These are phyloP conservation scores for Cynara cardunculus DNA, from an alignment of 129 eudicot species.

Conservation along the genomic window DNA sequence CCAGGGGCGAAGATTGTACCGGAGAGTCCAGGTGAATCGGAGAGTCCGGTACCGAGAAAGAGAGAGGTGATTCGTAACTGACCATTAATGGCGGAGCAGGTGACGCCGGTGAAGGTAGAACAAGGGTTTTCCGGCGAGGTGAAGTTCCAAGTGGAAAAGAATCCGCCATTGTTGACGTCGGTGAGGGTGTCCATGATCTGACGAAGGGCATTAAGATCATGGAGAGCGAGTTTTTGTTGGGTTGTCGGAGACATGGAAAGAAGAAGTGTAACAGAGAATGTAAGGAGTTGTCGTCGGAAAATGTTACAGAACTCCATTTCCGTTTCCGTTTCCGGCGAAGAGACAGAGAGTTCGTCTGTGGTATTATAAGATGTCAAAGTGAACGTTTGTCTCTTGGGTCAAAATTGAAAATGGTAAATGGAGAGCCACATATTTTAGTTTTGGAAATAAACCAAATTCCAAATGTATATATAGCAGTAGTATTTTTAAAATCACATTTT, in stretches of 20 bases:
- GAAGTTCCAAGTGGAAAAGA: slow-evolving; percentile 79
- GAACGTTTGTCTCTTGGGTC: slow-evolving; percentile 32
- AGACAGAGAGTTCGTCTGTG: background rate
- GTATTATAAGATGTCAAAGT: slow-evolving; percentile 9
- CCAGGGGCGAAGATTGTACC: slow-evolving; percentile 45
- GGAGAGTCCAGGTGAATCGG: slow-evolving; percentile 68
- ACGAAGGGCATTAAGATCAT: slow-evolving; percentile 30
- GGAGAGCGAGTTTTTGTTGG: slow-evolving; percentile 14
- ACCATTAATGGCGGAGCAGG: slow-evolving; percentile 33
- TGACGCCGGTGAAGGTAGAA: slow-evolving; percentile 55
- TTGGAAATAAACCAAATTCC: slow-evolving; percentile 33
- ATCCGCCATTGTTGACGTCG: slow-evolving; percentile 37
- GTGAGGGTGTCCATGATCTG: slow-evolving; percentile 48
- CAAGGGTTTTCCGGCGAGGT: slow-evolving; percentile 46
- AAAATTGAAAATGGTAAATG: slow-evolving; percentile 21
- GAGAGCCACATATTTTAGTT: slow-evolving; percentile 28
- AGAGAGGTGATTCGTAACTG: slow-evolving; percentile 49
- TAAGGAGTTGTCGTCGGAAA: slow-evolving; percentile 9
- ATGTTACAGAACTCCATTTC: slow-evolving; percentile 14
- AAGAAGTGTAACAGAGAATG: background rate
- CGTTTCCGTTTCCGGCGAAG: slow-evolving; percentile 1
- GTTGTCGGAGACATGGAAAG: slow-evolving; percentile 13
- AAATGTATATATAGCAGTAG: background rate
- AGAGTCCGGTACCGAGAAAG: slow-evolving; percentile 66
- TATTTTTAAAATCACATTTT: background rate